Evolutionary conservation across 441 rosid species (phyloP), one percentile per base, ranked within the genome.

Genomic region (Daphne laureola): DNA sequence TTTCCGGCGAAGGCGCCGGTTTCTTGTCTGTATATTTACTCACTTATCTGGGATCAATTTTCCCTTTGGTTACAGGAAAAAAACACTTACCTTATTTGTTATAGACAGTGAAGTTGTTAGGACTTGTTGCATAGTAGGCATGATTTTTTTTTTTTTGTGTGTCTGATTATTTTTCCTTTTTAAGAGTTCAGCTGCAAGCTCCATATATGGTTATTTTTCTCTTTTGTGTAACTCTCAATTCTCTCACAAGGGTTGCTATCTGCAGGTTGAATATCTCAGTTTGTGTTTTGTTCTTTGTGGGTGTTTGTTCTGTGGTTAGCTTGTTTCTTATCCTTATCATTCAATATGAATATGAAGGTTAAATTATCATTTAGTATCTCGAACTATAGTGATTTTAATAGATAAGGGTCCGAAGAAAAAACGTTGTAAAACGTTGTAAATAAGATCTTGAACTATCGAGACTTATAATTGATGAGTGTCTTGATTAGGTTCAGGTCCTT

Each of bases 1-100:
- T 53, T 64, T 4, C 61, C 43, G 68, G 75, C 66, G 44, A 71
- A 58, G 65, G 56, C 65, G 65, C 72, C 43, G 71, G 67, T 61
- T 31, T 64, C 65, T 47, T 76, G 73, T 56, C 53, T 51, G 48
- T 46, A 69, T 55, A 51, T 55, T 56, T 62, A 53, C 56, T 59
- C 31, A 38, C 41, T 43, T 51, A 52, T 67, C 71, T 18, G 80
- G 70, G 60, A 63, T 65, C 46, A 67, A 66, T 63, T 62, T 54
- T 65, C 64, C 63, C 61, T 52, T 67, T 43, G 70, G 65, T 72
- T 74, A 77, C 66, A 70, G 55, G 69, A 67, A 21, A 21, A 21
- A 21, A 71, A 66, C n/a, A n/a, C n/a, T n/a, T n/a, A 57, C 62
- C 69, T 59, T 45, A 31, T 31, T 31, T 31, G 38, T 31, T 31